Base-by-base conservation (phyloP, 345 rosid species). In the Euphorbia tirucalli region DNA sequence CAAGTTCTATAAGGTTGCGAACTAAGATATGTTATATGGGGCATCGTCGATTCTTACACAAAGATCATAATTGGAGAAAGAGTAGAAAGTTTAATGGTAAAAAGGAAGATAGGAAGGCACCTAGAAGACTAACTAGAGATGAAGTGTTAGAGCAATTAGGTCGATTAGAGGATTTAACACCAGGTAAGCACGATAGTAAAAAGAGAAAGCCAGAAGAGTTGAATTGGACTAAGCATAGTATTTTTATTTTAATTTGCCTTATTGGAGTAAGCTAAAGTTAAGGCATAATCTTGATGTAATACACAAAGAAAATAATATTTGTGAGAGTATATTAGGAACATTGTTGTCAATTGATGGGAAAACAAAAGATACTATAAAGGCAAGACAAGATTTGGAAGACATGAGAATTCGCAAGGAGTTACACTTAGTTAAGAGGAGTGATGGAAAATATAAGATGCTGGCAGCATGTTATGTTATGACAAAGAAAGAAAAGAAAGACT, bases 221-320 rank as follows among this genome's bases (percentile, higher is more conserved):
- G n/a, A n/a, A n/a, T n/a, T 37, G 10, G 15, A 7, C 39, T n/a
- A 7, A 16, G 30, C 0, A 8, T 10, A 16, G 11, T 19, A 9
- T 54, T 68, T 9, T 19, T n/a, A n/a, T 41, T 31, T 24, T 19
- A 13, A 21, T n/a, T 54, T 49, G 58, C 24, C 32, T 31, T 68
- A 32, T 1, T 50, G 1, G n/a, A 68, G 54, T 30, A 43, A 24
- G 41, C 27, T 49, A 16, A 66, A 46, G 1, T 46, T 66, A 24
- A 58, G 61, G 35, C 61, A 58, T 31, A 58, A 58, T 13, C 27
- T n/a, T n/a, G n/a, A n/a, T n/a, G n/a, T n/a, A n/a, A n/a, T n/a
- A n/a, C n/a, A n/a, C n/a, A n/a, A n/a, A 10, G 61, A 27, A 27
- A 58, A 58, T 18, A 58, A 58, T 13, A 58, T 58, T 58, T 58